Evolutionary conservation across 2,329 filamentous ascomycete species (phyloP).

Genomic region (Karstenula rhodostoma): DNA sequence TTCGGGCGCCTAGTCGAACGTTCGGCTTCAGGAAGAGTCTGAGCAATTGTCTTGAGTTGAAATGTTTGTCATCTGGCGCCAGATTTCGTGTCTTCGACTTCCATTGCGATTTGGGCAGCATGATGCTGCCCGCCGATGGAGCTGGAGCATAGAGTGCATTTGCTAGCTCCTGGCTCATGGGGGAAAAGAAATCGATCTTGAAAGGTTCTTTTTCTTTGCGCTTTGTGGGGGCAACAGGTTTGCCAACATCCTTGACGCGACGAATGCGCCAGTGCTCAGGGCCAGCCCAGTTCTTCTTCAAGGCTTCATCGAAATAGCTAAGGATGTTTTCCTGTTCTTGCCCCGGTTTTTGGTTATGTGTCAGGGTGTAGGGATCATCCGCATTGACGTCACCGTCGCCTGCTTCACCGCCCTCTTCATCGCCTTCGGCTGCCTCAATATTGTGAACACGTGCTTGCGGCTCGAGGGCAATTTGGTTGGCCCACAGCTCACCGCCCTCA

Average conservation of each 20-base stretch:
- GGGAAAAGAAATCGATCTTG: slow-evolving; percentile 86
- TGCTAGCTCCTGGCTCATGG: slow-evolving; percentile 74
- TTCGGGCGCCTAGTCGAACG: slow-evolving; percentile 77
- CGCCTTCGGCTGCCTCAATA: slow-evolving; percentile 64
- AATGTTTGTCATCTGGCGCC: slow-evolving; percentile 96
- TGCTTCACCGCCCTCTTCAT: slow-evolving; percentile 57
- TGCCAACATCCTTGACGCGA: slow-evolving; percentile 79
- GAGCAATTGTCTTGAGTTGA: slow-evolving; percentile 90
- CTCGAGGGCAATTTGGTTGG: slow-evolving; percentile 84
- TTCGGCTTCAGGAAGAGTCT: slow-evolving; percentile 95
- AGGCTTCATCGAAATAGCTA: slow-evolving; percentile 95
- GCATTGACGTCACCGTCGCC: slow-evolving; percentile 59
- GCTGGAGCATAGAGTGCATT: slow-evolving; percentile 85
- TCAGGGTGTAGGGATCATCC: slow-evolving; percentile 78
- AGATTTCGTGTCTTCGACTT: slow-evolving; percentile 92
- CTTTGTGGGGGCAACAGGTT: slow-evolving; percentile 66
- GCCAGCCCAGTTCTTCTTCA: slow-evolving; percentile 97
- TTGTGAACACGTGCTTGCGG: slow-evolving; percentile 85
- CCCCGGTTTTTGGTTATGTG: slow-evolving; percentile 74
- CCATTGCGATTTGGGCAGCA: slow-evolving; percentile 92
- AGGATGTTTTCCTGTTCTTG: slow-evolving; percentile 91
- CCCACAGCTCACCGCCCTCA: slow-evolving; percentile 96
- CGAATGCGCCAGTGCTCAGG: slow-evolving; percentile 99
- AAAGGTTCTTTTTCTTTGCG: slow-evolving; percentile 97
- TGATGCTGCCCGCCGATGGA: slow-evolving; percentile 80